Base-by-base conservation (phyloP, 805 yeast species). In the Suhomyces sp. region DNA sequence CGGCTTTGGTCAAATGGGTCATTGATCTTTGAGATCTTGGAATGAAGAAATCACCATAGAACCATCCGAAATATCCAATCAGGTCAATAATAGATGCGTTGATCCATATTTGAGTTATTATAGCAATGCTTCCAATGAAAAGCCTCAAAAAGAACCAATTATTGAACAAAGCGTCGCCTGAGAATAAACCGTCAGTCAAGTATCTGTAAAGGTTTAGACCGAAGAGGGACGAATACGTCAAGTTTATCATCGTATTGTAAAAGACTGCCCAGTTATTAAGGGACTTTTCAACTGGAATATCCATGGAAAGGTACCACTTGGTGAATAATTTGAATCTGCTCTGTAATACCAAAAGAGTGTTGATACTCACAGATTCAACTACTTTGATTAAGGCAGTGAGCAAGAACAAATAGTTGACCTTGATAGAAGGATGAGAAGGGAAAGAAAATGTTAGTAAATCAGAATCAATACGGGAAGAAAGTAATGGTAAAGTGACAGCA, bases 1-100 rank as follows among this genome's bases (percentile, higher is more conserved):
- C 96, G 33, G 88, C 87, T 57, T 86, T 86, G 0, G 92, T 84
- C 59, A 88, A 74, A 57, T 75, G 74, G 6, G 80, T 69, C 52
- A 74, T 75, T 6, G 58, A 46, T 36, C 60, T 53, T 23, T 73
- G 74, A 17, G 79, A 72, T 49, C 77, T 80, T 36, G 87, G 83
- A 53, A 87, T 71, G 68, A 88, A 88, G 69, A 88, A 88, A 67
- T 88, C 96, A 53, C 96, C 96, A 66, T 86, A 88, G 62, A 88
- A 88, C 94, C 94, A 88, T n/a, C 96, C 94, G 68, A 85, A 87
- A 55, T 86, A 87, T 2, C 93, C 93, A 57, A 88, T 83, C 48
- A 88, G 83, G 44, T 82, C 81, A 57, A 84, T 78, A 36, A 88
- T 87, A 29, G 90, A 87, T 23, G 76, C 60, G 58, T 87, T 83